Percentiles rank a stretch among this genome's conserved stretches.
Evolutionary conservation across 768 basidiomycete species (phyloP).

Genomic region (Punctularia strigosozonata): DNA sequence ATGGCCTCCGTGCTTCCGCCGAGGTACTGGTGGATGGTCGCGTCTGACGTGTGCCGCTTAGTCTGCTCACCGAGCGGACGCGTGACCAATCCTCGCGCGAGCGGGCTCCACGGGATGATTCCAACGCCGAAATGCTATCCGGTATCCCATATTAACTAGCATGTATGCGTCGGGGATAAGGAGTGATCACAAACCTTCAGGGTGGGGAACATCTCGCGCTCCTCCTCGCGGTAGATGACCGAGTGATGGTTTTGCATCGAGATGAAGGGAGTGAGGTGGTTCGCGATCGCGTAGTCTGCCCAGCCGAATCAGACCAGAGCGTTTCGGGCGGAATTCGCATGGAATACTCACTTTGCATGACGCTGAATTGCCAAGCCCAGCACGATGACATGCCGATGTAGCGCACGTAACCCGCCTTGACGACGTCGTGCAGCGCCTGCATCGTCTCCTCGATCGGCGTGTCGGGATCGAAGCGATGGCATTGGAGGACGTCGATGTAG

Average conservation of each 20-base stretch:
- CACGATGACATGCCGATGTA: conserved; percentile 24
- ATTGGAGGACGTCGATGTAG: conserved; percentile 65
- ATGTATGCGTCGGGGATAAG: neutral
- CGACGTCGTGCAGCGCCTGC: conserved; percentile 32
- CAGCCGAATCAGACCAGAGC: neutral
- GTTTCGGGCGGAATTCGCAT: neutral
- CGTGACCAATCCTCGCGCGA: conserved; percentile 16
- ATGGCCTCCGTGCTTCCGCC: no score
- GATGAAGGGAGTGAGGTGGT: conserved; percentile 28
- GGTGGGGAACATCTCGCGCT: conserved; percentile 23
- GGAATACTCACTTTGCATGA: conserved; percentile 13
- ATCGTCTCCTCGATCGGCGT: conserved; percentile 33
- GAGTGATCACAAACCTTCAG: conserved; percentile 10
- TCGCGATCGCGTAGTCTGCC: conserved; percentile 16
- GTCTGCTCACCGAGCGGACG: conserved; percentile 13
- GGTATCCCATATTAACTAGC: no score
- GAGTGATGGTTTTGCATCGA: conserved; percentile 35
- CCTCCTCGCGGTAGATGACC: conserved; percentile 32
- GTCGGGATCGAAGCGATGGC: conserved; percentile 31
- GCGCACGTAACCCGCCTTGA: conserved; percentile 26
- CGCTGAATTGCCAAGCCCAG: conserved; percentile 19
- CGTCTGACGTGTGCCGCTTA: no score
- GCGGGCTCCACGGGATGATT: conserved; percentile 28
- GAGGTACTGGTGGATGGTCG: no score
- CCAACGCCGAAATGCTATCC: conserved; percentile 22